Evolutionary conservation across 805 yeast genomes (phyloP).

Genomic region (Middelhovenomyces tepae): DNA sequence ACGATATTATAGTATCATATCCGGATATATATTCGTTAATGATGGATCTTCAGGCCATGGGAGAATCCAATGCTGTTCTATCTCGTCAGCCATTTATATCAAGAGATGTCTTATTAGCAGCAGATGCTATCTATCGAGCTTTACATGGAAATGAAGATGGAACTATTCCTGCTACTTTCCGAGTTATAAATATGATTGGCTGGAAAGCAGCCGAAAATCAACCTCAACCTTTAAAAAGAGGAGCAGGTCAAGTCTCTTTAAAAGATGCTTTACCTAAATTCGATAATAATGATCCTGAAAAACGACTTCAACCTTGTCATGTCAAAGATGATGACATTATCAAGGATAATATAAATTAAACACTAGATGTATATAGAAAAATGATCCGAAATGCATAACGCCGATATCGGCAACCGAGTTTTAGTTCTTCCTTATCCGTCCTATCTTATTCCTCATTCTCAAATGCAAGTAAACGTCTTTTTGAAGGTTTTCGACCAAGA

Average conservation of each 20-base stretch:
- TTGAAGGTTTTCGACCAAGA: too few species aligned
- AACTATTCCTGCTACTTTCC: slow-evolving; percentile 69
- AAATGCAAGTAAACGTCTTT: too few species aligned
- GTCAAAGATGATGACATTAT: not conserved
- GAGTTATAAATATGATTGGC: slow-evolving; percentile 77
- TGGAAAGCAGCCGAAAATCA: slow-evolving; percentile 71
- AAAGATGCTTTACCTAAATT: slow-evolving; percentile 43
- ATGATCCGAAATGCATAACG: too few species aligned
- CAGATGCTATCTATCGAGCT: slow-evolving; percentile 62
- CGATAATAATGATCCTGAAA: slow-evolving; percentile 17
- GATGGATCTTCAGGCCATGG: slow-evolving; percentile 71
- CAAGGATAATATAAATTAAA: too few species aligned
- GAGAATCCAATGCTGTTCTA: slow-evolving; percentile 65
- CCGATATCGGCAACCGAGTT: too few species aligned
- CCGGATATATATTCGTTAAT: slow-evolving; percentile 62
- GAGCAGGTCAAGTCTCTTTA: slow-evolving; percentile 58
- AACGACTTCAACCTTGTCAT: not conserved
- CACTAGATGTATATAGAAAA: too few species aligned
- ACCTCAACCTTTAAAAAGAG: slow-evolving; percentile 66
- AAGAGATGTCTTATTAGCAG: slow-evolving; percentile 61
- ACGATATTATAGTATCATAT: slow-evolving; percentile 69
- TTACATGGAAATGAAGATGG: slow-evolving; percentile 60
- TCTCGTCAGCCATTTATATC: slow-evolving; percentile 35
- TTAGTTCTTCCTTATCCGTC: too few species aligned
- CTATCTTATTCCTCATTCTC: too few species aligned